A percentile compares a stretch with the other conserved stretches of the same genome.
phyloP scores from a whole-genome alignment of 352 stramenopile species.

The Phytophthora palmivora region DNA sequence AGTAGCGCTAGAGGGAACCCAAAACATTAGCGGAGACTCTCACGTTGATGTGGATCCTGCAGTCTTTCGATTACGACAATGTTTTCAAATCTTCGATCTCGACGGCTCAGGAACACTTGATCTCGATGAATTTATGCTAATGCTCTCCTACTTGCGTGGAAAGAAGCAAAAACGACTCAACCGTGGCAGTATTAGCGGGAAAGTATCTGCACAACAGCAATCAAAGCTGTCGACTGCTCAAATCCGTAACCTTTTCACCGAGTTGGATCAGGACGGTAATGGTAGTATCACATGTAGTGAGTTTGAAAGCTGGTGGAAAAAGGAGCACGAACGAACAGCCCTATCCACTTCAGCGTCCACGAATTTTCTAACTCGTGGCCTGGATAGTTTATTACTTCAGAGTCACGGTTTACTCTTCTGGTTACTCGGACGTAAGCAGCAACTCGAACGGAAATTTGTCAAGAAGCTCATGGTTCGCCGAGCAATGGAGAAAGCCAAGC shows the following conservation, averaged over 20 bases:
- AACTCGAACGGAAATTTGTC: slow-evolving; percentile 58
- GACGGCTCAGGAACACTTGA: slow-evolving; percentile 55
- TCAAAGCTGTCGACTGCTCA: slow-evolving; percentile 42
- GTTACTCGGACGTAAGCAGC: slow-evolving; percentile 50
- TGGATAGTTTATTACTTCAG: slow-evolving; percentile 48
- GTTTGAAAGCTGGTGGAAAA: slow-evolving; percentile 51
- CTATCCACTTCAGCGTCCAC: slow-evolving; percentile 40
- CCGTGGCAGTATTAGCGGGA: slow-evolving; percentile 7
- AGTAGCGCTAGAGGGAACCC: background rate
- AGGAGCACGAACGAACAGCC: slow-evolving; percentile 14
- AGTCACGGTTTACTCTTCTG: slow-evolving; percentile 57
- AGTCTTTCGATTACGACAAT: slow-evolving; percentile 42
- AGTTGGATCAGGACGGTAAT: slow-evolving; percentile 42
- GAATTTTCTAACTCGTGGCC: slow-evolving; percentile 40
- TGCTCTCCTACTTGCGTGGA: slow-evolving; percentile 53
- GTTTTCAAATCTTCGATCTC: slow-evolving; percentile 56
- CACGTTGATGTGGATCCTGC: slow-evolving; percentile 6
- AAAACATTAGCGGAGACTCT: background rate
- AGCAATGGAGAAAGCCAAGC: slow-evolving; percentile 41
- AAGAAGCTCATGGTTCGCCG: slow-evolving; percentile 52
- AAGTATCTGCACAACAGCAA: slow-evolving; percentile 3
- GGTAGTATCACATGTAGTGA: slow-evolving; percentile 42
- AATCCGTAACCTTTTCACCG: slow-evolving; percentile 45
- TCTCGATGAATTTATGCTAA: slow-evolving; percentile 57
- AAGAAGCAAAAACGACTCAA: slow-evolving; percentile 13